phyloP scores from a whole-genome alignment of 176 grass and related monocot species.

The Raddia guianensis region DNA sequence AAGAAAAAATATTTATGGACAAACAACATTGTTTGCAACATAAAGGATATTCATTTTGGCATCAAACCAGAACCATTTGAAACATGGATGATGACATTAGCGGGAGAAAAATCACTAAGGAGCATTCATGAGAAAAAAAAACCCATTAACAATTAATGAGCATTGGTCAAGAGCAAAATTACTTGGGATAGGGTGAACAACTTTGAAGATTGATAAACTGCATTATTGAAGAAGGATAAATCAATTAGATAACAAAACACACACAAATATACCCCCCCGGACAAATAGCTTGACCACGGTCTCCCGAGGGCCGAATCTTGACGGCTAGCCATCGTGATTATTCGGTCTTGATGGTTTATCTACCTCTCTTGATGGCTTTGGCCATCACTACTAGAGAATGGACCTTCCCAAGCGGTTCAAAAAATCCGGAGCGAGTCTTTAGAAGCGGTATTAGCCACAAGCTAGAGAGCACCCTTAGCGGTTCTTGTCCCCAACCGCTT shows the following conservation, averaged over 20 bases:
- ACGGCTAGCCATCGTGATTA: too few species aligned
- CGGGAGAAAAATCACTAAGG: not conserved
- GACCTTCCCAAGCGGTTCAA: too few species aligned
- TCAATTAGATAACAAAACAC: conserved; percentile 27
- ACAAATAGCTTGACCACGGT: not conserved
- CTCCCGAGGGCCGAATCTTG: too few species aligned
- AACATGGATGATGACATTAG: conserved; percentile 20
- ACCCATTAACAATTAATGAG: not conserved
- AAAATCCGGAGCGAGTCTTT: too few species aligned
- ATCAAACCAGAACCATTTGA: not conserved
- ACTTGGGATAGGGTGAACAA: conserved; percentile 97
- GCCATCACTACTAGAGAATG: too few species aligned
- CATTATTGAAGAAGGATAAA: conserved; percentile 39
- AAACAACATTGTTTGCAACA: not conserved
- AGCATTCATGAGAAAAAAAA: not conserved
- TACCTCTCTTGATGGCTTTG: too few species aligned
- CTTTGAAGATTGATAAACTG: conserved; percentile 94
- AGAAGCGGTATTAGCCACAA: too few species aligned
- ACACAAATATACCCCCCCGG: not conserved
- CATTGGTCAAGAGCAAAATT: conserved; percentile 33
- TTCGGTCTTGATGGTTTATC: too few species aligned
- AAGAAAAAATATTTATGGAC: not conserved
- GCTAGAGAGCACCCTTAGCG: too few species aligned
- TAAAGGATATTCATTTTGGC: conserved; percentile 4
- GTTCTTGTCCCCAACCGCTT: too few species aligned